Evolutionary conservation across 768 basidiomycete species (phyloP), one percentile per base, ranked within the genome.

Genomic region (Russula sp.): DNA sequence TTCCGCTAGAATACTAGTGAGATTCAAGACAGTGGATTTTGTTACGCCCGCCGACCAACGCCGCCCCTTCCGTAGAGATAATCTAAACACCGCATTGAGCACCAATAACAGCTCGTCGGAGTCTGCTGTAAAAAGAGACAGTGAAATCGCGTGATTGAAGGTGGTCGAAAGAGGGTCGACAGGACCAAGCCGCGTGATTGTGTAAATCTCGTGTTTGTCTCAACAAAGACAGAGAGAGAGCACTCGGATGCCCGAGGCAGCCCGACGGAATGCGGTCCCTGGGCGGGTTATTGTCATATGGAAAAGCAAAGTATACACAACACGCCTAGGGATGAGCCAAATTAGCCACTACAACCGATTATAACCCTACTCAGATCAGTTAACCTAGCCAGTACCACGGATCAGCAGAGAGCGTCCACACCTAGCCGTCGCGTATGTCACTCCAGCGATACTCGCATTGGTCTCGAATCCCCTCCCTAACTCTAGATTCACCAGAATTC

Each of bases 401-500:
- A 49, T 24, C 16, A 50, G 20, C n/a, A 18, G 16, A 6, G n/a
- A 40, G 57, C 44, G 26, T 48, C 34, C 48, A 22, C 30, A 60
- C 59, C 58, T 50, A 24, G 22, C 48, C 51, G n/a, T 32, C 28
- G 40, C 40, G n/a, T 48, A 46, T 48, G 44, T 53, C 66, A 48
- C 38, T 11, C 59, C 61, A 58, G 36, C 26, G 5, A 24, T 24
- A 30, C 26, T 20, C 44, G 42, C 36, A n/a, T 18, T 20, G 59
- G 13, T 8, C 59, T 24, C 32, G 16, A 42, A 59, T 10, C n/a
- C 24, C 34, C 13, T 26, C 14, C 48, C 52, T 34, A 64, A n/a
- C 26, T 30, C 42, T 22, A 44, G n/a, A n/a, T 49, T 70, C 79
- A 93, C 91, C 91, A 93, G 71, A 87, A 80, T 72, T 84, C 81